These are phyloP conservation scores for Aspergillus quadricinctus DNA, from an alignment of 2,329 filamentous ascomycete genomes.

Conservation along the genomic window DNA sequence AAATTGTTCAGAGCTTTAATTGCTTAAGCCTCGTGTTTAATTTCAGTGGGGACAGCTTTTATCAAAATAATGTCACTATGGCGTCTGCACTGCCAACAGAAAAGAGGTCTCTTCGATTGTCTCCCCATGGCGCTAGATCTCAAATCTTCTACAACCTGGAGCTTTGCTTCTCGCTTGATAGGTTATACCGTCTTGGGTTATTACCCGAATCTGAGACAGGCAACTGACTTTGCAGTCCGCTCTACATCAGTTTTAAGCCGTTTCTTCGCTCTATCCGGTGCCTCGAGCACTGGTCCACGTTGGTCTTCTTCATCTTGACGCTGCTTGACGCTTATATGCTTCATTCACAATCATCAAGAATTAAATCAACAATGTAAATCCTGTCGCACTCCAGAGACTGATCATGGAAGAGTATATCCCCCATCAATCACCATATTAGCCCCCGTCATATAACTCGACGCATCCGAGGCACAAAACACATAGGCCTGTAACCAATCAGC, in stretches of 20 bases:
- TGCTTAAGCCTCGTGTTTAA: no score
- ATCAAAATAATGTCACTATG: no score
- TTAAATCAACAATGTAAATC: not conserved
- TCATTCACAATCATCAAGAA: not conserved
- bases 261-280: no score
- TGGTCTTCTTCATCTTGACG: not conserved
- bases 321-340: no score
- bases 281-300: no score
- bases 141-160: not conserved
- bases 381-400: not conserved
- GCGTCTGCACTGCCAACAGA: no score
- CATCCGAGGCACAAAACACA: constrained; percentile 45
- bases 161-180: not conserved
- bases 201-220: not conserved
- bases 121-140: not conserved
- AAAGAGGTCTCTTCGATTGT: no score
- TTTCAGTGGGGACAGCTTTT: no score
- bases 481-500: constrained; percentile 27
- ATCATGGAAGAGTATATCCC: constrained; percentile 38
- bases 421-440: constrained; percentile 47
- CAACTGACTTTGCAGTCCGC: not conserved
- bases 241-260: not conserved
- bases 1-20: no score
- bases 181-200: not conserved
- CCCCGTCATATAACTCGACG: constrained; percentile 48